These are phyloP conservation scores for Handroanthus guayacan DNA, from an alignment of 257 asterid species.

Conservation along the genomic window DNA sequence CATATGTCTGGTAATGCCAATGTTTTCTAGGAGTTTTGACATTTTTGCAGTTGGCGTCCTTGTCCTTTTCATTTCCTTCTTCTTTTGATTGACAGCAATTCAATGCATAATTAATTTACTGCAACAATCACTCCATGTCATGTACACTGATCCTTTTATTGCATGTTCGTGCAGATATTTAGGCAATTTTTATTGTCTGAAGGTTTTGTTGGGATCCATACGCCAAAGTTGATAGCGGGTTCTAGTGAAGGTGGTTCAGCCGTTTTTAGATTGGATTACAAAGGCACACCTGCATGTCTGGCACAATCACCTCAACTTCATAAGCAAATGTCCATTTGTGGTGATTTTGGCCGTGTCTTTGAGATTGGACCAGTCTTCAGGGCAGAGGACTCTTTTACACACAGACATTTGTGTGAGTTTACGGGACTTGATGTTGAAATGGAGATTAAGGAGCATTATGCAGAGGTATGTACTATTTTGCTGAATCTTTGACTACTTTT, in stretches of 20 bases:
- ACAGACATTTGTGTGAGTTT: slow-evolving; percentile 94
- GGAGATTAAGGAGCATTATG: slow-evolving; percentile 91
- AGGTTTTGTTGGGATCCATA: slow-evolving; percentile 79
- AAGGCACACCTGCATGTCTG: slow-evolving; percentile 87
- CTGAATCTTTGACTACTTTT: slow-evolving; percentile 19
- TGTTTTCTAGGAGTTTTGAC: not conserved
- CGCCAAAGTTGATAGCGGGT: slow-evolving; percentile 87
- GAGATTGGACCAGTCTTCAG: slow-evolving; percentile 91
- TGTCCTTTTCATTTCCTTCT: not conserved
- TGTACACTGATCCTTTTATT: not conserved
- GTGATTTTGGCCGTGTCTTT: slow-evolving; percentile 85
- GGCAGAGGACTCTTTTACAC: slow-evolving; percentile 93
- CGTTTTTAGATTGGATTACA: slow-evolving; percentile 81
- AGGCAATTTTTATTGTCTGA: slow-evolving; percentile 62
- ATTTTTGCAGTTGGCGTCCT: no score
- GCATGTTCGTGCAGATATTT: slow-evolving; percentile 59
- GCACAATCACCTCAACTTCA: slow-evolving; percentile 98
- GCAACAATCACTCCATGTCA: slow-evolving; percentile 2
- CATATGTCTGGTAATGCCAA: not conserved
- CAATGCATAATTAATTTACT: not conserved
- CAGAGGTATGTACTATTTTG: slow-evolving; percentile 61
- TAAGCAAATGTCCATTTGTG: slow-evolving; percentile 92
- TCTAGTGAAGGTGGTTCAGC: slow-evolving; percentile 98
- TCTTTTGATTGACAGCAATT: slow-evolving; percentile 7
- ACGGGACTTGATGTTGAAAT: slow-evolving; percentile 95